Conservation (phyloP, 2,329 filamentous ascomycete species). For the Trichoderma cornu-damae region DNA sequence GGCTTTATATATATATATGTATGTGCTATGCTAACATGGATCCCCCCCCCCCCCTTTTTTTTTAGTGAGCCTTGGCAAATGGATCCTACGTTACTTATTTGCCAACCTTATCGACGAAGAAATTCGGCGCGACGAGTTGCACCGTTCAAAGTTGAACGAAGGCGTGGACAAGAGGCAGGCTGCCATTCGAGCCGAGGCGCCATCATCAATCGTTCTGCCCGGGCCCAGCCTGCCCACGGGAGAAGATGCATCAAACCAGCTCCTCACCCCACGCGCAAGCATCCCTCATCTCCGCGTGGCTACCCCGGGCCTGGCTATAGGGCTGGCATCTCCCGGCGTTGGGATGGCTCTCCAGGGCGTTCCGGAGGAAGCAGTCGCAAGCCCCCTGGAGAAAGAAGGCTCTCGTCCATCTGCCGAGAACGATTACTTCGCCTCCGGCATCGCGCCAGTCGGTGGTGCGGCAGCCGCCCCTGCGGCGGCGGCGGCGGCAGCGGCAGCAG, state of each 20-base stretch:
- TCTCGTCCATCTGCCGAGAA: slow-evolving; percentile 59
- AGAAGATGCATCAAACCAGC: slow-evolving; percentile 42
- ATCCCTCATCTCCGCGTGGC: slow-evolving; percentile 55
- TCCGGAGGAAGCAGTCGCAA: slow-evolving; percentile 43
- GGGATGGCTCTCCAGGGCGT: slow-evolving; percentile 40
- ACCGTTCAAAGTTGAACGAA: slow-evolving; percentile 64
- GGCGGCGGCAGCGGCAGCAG: neutral
- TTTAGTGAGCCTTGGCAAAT: slow-evolving; percentile 97
- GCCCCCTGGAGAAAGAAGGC: slow-evolving; percentile 52
- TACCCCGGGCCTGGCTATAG: slow-evolving; percentile 75
- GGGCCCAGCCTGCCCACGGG: slow-evolving; percentile 32
- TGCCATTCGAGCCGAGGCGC: slow-evolving; percentile 52
- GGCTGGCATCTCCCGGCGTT: slow-evolving; percentile 61
- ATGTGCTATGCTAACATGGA: no score
- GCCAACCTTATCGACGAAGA: slow-evolving; percentile 85
- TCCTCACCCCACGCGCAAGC: slow-evolving; percentile 60
- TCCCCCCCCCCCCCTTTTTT: no score
- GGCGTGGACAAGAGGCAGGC: slow-evolving; percentile 54
- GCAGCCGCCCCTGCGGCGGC: slow-evolving; percentile 34
- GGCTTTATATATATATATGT: no score
- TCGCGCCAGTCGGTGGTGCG: slow-evolving; percentile 43
- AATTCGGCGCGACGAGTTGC: slow-evolving; percentile 70
- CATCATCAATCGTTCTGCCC: slow-evolving; percentile 52
- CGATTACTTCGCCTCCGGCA: slow-evolving; percentile 72
- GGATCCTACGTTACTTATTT: slow-evolving; percentile 91